Percentiles rank a stretch among this genome's conserved stretches.
phyloP scores from a whole-genome alignment of 306 rosid species.

The Prunus fruticosa region DNA sequence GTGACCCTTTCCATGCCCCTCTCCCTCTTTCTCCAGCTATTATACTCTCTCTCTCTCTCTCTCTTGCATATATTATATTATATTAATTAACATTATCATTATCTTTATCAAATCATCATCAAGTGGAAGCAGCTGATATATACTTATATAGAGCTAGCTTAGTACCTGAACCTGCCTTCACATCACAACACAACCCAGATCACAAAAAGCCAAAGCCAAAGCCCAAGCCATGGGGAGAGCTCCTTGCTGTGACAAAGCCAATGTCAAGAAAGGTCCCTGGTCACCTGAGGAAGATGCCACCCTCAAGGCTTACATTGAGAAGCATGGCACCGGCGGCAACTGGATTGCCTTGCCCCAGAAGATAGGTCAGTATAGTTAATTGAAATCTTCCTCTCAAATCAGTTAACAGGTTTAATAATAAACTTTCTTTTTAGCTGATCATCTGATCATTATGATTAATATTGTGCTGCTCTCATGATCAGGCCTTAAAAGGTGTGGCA shows the following conservation, averaged over 20 bases:
- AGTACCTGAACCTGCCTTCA: slow-evolving; percentile 24
- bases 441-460: neutral
- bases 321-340: slow-evolving; percentile 86
- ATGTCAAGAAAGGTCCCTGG: slow-evolving; percentile 99
- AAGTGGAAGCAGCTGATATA: neutral
- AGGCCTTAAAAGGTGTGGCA: slow-evolving; percentile 96
- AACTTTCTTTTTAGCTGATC: neutral
- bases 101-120: slow-evolving; percentile 28
- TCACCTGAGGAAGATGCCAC: slow-evolving; percentile 96
- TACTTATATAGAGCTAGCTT: slow-evolving; percentile 4
- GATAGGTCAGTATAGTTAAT: slow-evolving; percentile 51
- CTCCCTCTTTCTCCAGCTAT: slow-evolving; percentile 59
- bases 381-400: neutral
- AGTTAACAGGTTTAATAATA: neutral
- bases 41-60: slow-evolving; percentile 32
- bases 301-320: slow-evolving; percentile 86
- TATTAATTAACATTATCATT: slow-evolving; percentile 16
- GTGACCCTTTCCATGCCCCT: slow-evolving; percentile 33
- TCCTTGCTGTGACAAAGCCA: slow-evolving; percentile 99
- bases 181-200: slow-evolving; percentile 10
- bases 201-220: neutral
- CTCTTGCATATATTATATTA: slow-evolving; percentile 30
- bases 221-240: slow-evolving; percentile 76
- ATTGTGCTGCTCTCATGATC: neutral
- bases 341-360: slow-evolving; percentile 97